Evolutionary conservation across 768 basidiomycete species (phyloP), one percentile per base, ranked within the genome.

Genomic region (Termitomyces sp.): DNA sequence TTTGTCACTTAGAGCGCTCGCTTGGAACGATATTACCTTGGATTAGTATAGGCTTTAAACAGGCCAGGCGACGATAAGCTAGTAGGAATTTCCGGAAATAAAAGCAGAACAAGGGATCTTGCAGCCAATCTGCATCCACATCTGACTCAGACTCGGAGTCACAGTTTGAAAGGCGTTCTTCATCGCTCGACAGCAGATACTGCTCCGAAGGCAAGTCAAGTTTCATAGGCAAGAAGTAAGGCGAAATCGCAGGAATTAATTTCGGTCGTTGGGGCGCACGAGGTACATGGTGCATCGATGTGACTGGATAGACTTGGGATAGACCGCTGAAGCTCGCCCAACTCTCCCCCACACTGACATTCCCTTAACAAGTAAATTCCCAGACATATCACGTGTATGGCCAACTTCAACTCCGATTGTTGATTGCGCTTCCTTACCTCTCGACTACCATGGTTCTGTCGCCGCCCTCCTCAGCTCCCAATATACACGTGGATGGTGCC

Each of bases 41-140:
- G 26, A 79, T 76, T 12, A 79, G 63, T 5, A 34, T 56, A 9
- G 77, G 77, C 56, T 77, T 76, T 14, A 74, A 56, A 18, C 60
- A 32, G 20, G 58, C 60, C 18, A 74, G 57, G 30, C 64, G 59
- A 51, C 64, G 60, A 43, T 67, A 66, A n/a, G 71, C 57, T 14
- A 56, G 18, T 24, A 69, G 54, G 47, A 68, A 64, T 10, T 58
- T 57, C 44, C 69, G 68, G 54, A 56, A 62, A 51, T 70, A 67
- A 61, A 65, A 70, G 40, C 64, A 59, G 39, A 68, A 67, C 22
- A 72, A 62, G 18, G 72, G 69, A 59, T 72, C 67, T 26, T 52
- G 16, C 16, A 43, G 26, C 9, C 57, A 48, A 34, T 27, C n/a
- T 53, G 36, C 22, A 32, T 53, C 48, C 20, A 49, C 27, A 10